phyloP scores from a whole-genome alignment of 257 asterid genomes.

The Euphrasia confusa region DNA sequence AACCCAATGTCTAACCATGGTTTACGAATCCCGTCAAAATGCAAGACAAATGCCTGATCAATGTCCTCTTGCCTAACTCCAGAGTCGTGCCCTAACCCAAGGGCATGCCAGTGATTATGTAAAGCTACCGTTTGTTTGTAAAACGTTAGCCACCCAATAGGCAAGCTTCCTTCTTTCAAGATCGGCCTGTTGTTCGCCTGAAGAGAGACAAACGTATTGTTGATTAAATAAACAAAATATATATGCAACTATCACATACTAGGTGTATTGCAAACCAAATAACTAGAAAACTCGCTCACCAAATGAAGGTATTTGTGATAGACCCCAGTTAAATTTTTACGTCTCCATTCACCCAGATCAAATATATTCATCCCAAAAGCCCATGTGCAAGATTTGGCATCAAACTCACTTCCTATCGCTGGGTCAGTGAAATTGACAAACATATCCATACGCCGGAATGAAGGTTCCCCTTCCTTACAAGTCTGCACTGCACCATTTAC shows the following conservation, averaged over 20 bases:
- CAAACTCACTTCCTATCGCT: slow-evolving; percentile 40
- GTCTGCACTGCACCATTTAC: slow-evolving; percentile 87
- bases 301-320: slow-evolving; percentile 62
- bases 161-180: slow-evolving; percentile 74
- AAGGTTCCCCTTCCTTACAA: slow-evolving; percentile 62
- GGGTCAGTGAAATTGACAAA: slow-evolving; percentile 73
- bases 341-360: slow-evolving; percentile 82
- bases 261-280: neutral
- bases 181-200: slow-evolving; percentile 60
- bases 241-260: neutral
- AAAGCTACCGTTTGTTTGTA: slow-evolving; percentile 51
- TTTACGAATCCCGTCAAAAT: slow-evolving; percentile 75
- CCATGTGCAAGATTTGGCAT: slow-evolving; percentile 77
- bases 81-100: slow-evolving; percentile 73
- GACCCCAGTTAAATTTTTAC: slow-evolving; percentile 45
- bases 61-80: slow-evolving; percentile 43
- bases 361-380: slow-evolving; percentile 94
- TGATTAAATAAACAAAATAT: neutral
- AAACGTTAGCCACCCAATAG: slow-evolving; percentile 86
- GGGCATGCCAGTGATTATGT: slow-evolving; percentile 68
- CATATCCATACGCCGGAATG: slow-evolving; percentile 72
- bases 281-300: slow-evolving; percentile 41
- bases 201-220: neutral
- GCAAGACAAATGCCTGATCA: slow-evolving; percentile 66
- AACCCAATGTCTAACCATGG: slow-evolving; percentile 92